phyloP scores from a whole-genome alignment of 2,329 filamentous ascomycete genomes.

The Massarina eburnea region DNA sequence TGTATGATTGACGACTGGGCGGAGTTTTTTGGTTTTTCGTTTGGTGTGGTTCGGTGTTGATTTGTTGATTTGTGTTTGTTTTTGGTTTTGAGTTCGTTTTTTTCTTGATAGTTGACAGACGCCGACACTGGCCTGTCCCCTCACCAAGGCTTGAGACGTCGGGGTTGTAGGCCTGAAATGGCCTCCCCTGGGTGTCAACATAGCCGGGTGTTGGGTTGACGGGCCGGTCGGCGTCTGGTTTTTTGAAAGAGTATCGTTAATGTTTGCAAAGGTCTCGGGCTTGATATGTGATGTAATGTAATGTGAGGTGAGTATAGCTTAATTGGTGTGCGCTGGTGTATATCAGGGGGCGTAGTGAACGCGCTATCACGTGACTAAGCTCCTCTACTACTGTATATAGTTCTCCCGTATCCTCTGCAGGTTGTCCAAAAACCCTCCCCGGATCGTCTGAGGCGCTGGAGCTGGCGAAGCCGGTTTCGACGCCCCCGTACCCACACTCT shows the following conservation, averaged over 20 bases:
- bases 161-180: background rate
- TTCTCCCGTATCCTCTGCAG: conserved; percentile 40
- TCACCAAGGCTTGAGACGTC: conserved; percentile 1
- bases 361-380: background rate
- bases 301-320: too few relatives aligned
- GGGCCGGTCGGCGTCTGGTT: background rate
- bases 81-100: background rate
- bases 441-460: conserved; percentile 23
- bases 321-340: too few relatives aligned
- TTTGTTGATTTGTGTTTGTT: background rate
- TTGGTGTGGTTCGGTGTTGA: background rate
- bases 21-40: background rate
- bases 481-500: conserved; percentile 27
- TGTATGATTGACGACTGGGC: background rate
- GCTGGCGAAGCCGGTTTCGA: conserved; percentile 14
- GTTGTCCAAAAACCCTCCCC: conserved; percentile 43
- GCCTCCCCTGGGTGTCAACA: background rate
- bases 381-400: conserved; percentile 5
- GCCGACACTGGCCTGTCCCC: background rate
- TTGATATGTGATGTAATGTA: too few relatives aligned
- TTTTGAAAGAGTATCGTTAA: too few relatives aligned
- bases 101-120: background rate
- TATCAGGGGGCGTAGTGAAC: too few relatives aligned
- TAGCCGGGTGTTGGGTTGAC: background rate
- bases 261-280: too few relatives aligned